A percentile compares a stretch with the other conserved stretches of the same genome.
Conservation (phyloP, 768 basidiomycete species). For the Trametes cubensis region DNA sequence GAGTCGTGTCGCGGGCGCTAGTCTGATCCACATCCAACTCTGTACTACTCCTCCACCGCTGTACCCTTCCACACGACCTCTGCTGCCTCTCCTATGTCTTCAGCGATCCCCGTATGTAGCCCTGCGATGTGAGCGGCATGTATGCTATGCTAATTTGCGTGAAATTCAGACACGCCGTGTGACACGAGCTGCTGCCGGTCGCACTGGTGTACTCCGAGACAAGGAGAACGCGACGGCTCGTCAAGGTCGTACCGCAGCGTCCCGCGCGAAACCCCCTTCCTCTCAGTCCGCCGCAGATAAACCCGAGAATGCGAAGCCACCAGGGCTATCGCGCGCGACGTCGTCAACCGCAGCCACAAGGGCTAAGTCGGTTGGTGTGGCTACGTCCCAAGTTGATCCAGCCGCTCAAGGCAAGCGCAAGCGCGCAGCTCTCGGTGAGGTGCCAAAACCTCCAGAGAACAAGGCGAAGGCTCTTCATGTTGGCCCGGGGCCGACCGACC, state of each 20-base stretch:
- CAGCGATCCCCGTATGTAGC: conserved; percentile 48
- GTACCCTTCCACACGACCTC: conserved; percentile 16
- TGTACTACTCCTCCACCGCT: conserved; percentile 22
- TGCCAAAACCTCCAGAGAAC: conserved; percentile 59
- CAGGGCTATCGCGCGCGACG: conserved; percentile 44
- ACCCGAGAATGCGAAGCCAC: conserved; percentile 34
- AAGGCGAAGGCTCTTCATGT: conserved; percentile 29
- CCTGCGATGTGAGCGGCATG: background rate
- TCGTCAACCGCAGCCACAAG: conserved; percentile 54
- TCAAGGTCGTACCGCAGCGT: conserved; percentile 56
- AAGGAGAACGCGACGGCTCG: conserved; percentile 74
- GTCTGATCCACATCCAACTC: conserved; percentile 18
- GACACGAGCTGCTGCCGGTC: conserved; percentile 52
- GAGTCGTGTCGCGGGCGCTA: conserved; percentile 16
- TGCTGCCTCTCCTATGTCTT: conserved; percentile 38
- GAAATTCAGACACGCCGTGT: conserved; percentile 61
- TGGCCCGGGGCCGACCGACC: conserved; percentile 18
- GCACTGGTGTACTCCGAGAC: conserved; percentile 56
- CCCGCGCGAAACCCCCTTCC: conserved; percentile 61
- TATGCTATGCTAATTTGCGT: background rate
- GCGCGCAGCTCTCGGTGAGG: conserved; percentile 74
- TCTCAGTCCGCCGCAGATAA: conserved; percentile 42
- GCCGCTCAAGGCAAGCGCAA: conserved; percentile 67
- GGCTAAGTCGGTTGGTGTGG: conserved; percentile 49
- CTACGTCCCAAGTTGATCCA: conserved; percentile 50